Conservation (phyloP, 2,329 filamentous ascomycete genomes). For the Diaporthe ilicicola region DNA sequence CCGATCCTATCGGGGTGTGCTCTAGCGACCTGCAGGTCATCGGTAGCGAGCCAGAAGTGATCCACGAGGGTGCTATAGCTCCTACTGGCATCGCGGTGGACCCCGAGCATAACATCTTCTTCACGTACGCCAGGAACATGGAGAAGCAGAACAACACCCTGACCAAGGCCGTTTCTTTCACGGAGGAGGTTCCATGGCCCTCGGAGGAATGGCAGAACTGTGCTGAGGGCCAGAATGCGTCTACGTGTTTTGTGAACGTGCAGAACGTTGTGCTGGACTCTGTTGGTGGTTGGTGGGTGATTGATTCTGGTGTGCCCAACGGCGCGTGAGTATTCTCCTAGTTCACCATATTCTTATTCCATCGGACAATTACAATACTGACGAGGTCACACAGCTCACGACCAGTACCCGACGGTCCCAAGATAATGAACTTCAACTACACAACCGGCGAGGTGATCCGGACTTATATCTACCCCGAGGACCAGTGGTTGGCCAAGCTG, state of each 20-base stretch:
- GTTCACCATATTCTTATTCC: not conserved
- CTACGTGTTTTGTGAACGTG: not conserved
- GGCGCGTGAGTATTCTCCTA: not conserved
- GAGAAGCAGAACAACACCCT: not conserved
- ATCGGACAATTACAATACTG: not conserved
- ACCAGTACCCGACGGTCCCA: not conserved
- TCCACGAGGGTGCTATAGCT: not conserved
- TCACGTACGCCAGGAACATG: constrained; percentile 5
- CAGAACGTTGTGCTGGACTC: constrained; percentile 4
- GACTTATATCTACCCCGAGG: not conserved
- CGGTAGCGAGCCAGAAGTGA: not conserved
- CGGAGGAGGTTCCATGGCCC: not conserved
- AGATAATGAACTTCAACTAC: not conserved
- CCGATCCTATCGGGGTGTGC: not conserved
- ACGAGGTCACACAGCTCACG: not conserved
- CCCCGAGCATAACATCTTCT: not conserved
- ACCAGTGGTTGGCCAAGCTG: not conserved
- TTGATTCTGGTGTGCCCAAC: not conserved
- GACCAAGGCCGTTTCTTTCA: not conserved
- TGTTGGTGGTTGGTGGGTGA: not conserved
- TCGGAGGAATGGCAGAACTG: constrained; percentile 7
- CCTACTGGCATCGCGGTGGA: not conserved
- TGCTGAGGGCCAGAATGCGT: not conserved
- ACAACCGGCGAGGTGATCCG: not conserved
- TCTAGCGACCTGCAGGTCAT: not conserved